Conservation (phyloP, 257 asterid species). For the Verbena officinalis region DNA sequence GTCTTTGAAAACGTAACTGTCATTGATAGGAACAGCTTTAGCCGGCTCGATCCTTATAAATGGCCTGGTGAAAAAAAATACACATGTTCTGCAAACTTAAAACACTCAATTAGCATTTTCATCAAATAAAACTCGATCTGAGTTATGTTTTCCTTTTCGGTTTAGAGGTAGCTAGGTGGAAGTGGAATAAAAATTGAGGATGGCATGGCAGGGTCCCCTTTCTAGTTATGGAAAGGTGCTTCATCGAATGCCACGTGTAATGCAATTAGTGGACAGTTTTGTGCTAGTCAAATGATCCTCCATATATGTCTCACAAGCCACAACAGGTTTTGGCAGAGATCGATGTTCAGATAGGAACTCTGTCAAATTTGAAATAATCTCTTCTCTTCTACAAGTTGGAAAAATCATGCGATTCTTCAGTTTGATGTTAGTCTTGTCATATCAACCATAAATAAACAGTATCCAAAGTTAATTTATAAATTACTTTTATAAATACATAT, state of each 20-base stretch:
- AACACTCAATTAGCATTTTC: too few relatives aligned
- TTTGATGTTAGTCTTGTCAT: background rate
- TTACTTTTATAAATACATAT: too few relatives aligned
- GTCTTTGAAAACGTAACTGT: too few relatives aligned
- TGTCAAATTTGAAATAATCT: background rate
- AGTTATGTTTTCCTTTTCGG: too few relatives aligned
- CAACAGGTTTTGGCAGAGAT: background rate
- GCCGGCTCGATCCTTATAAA: too few relatives aligned
- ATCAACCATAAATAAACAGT: background rate
- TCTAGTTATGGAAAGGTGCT: background rate
- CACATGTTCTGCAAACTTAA: too few relatives aligned
- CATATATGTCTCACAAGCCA: background rate
- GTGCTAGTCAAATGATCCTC: background rate
- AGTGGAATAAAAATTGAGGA: too few relatives aligned
- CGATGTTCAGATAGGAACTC: background rate
- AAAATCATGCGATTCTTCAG: background rate
- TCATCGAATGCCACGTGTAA: constrained; percentile 8
- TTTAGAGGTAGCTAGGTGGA: too few relatives aligned
- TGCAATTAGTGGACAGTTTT: background rate
- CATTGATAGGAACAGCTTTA: too few relatives aligned
- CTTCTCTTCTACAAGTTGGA: background rate
- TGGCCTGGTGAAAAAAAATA: too few relatives aligned
- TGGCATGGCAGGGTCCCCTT: background rate
- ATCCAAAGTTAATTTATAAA: too few relatives aligned
- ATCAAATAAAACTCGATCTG: too few relatives aligned